Evolutionary conservation across 139 green algal genomes (phyloP), one percentile per base, ranked within the genome.

Genomic region (Coccomyxa sp.): DNA sequence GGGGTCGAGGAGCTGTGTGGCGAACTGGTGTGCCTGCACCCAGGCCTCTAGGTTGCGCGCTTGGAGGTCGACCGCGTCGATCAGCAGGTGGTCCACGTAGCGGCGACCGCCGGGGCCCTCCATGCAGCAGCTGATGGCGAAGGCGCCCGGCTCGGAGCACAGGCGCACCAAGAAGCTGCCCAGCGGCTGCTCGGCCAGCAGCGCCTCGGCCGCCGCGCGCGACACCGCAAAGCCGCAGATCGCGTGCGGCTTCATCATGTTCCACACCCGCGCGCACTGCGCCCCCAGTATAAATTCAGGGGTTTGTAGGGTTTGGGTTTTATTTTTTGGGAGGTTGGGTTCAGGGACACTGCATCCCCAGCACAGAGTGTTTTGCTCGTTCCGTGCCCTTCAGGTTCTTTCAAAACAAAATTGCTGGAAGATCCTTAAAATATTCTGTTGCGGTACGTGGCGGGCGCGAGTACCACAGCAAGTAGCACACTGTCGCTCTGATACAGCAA

Each of bases 131-230:
- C 58, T 82, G 80, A 84, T 77, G 32, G 80, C 84, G 63, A 82
- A 79, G 58, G 25, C 38, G 75, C 80, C 80, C 14, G 84, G 83
- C 79, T 86, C 79, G 45, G 45, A 67, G 83, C 67, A 83, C 79
- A 86, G 32, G 32, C 83, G 67, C 15, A 87, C 60, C 58, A 87
- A 60, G 63, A 87, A 87, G 80, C 80, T 66, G 15, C 84, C 84
- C 15, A 32, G 13, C 9, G 84, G 79, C 63, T 82, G 80, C 16
- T 58, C 67, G 31, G n/a, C 27, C 32, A 84, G 75, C n/a, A 76
- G 58, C 31, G 32, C 32, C 23, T 87, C 84, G 10, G 84, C 84
- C 21, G 32, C 14, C 13, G 16, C 10, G 27, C 84, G 84, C 30
- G 67, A 45, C 31, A 87, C 27, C n/a, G 60, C 76, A 76, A 87